These are phyloP conservation scores for Acer yangbiense DNA, from an alignment of 345 rosid genomes.

Conservation along the genomic window DNA sequence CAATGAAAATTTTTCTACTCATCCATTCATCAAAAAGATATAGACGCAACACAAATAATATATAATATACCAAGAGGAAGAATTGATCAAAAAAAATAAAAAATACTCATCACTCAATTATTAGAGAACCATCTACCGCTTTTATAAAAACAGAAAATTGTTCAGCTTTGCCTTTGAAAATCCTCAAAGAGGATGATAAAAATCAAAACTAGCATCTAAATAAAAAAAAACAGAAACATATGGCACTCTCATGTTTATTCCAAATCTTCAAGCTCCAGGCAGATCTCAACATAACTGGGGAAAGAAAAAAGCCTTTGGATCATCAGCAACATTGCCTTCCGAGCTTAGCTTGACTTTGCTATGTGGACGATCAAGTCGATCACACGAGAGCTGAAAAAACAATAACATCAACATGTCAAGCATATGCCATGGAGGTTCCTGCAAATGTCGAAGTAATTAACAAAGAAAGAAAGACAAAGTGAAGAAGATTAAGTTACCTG, in stretches of 20 bases:
- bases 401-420: not conserved
- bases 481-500: slow-evolving; percentile 45
- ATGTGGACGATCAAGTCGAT: slow-evolving; percentile 77
- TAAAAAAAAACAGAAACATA: not conserved
- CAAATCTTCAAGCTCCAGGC: not conserved
- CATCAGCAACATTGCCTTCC: not conserved
- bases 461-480: no score
- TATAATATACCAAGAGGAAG: no score
- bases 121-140: not conserved
- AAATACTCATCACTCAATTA: not conserved
- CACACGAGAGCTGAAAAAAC: slow-evolving; percentile 63
- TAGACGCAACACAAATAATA: no score
- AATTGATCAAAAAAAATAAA: not conserved
- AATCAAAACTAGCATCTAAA: not conserved
- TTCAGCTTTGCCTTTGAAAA: not conserved
- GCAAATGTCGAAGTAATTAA: no score
- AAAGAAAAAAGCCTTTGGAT: not conserved
- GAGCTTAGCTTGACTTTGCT: slow-evolving; percentile 34
- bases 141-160: not conserved
- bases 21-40: no score
- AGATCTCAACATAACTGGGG: not conserved
- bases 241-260: not conserved
- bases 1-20: no score
- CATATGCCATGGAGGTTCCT: no score
- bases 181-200: not conserved